Percentiles rank a stretch among this genome's conserved stretches.
Evolutionary conservation across 331 rosid species (phyloP).

Genomic region (Phaseolus coccineus): DNA sequence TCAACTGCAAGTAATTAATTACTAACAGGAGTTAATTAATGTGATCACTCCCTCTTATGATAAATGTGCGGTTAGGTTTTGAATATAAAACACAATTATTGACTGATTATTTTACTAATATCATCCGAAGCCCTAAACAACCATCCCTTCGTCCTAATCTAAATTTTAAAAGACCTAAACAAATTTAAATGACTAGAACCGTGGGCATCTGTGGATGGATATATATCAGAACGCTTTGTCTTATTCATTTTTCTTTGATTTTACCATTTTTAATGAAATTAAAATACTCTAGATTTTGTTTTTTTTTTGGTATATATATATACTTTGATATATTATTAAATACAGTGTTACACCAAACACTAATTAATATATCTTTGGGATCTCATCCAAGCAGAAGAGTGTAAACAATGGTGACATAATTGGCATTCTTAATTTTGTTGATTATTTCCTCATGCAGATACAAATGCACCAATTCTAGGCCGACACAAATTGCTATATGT

Average conservation of each 20-base stretch:
- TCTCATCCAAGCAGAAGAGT: background rate
- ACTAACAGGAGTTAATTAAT: no score
- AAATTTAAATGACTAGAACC: background rate
- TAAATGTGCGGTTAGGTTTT: no score
- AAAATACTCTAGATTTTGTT: background rate
- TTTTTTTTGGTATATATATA: background rate
- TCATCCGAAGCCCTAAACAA: background rate
- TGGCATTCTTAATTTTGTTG: background rate
- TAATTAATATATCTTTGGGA: background rate
- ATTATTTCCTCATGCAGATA: background rate
- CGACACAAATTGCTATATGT: background rate
- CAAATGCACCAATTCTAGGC: background rate
- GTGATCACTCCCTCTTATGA: no score
- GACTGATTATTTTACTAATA: background rate
- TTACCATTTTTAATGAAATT: background rate
- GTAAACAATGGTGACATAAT: background rate
- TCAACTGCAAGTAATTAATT: no score
- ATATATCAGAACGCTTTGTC: background rate
- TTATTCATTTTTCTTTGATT: background rate
- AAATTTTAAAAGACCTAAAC: background rate
- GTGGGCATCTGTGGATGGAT: background rate
- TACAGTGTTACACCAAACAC: background rate
- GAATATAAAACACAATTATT: no score
- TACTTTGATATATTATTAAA: background rate
- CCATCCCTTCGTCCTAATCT: background rate